phyloP scores from a whole-genome alignment of 352 stramenopile genomes.

The Globisporangium apiculatum region DNA sequence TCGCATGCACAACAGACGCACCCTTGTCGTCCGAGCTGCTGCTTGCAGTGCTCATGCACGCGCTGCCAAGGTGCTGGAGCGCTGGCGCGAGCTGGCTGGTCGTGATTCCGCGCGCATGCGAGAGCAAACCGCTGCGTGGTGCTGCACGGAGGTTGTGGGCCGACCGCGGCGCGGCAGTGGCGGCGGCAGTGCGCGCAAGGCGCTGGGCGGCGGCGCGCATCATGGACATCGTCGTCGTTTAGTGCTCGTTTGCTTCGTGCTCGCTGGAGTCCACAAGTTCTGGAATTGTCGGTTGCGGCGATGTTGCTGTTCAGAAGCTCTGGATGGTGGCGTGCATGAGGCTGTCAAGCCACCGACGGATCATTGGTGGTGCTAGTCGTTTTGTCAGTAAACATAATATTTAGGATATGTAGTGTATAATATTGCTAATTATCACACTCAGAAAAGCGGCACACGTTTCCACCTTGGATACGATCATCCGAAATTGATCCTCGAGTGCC shows the following conservation, averaged over 20 bases:
- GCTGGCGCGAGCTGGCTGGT: slow-evolving; percentile 21
- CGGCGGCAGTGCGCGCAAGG: slow-evolving; percentile 23
- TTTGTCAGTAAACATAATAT: too few species aligned
- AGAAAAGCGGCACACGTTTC: too few species aligned
- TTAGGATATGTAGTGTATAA: too few species aligned
- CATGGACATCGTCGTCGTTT: slow-evolving; percentile 16
- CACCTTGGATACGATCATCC: too few species aligned
- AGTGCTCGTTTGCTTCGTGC: slow-evolving; percentile 1
- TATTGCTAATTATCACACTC: too few species aligned
- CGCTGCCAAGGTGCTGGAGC: slow-evolving; percentile 28
- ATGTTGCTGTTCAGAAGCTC: background rate
- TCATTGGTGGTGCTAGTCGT: too few species aligned
- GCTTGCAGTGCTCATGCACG: slow-evolving; percentile 29
- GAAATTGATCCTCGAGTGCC: too few species aligned
- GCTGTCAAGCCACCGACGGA: too few species aligned
- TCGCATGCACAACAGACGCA: slow-evolving; percentile 4
- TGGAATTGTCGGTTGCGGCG: slow-evolving; percentile 11
- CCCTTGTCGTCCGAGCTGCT: slow-evolving; percentile 36
- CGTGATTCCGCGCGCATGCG: slow-evolving; percentile 13
- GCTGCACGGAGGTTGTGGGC: slow-evolving; percentile 10
- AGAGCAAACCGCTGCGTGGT: background rate
- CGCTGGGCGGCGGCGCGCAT: slow-evolving; percentile 42
- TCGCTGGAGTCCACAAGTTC: slow-evolving; percentile 14
- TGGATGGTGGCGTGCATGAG: too few species aligned
- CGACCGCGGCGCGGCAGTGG: slow-evolving; percentile 7